Base-by-base conservation (phyloP, 768 basidiomycete species). In the Glaciozyma antarctica region DNA sequence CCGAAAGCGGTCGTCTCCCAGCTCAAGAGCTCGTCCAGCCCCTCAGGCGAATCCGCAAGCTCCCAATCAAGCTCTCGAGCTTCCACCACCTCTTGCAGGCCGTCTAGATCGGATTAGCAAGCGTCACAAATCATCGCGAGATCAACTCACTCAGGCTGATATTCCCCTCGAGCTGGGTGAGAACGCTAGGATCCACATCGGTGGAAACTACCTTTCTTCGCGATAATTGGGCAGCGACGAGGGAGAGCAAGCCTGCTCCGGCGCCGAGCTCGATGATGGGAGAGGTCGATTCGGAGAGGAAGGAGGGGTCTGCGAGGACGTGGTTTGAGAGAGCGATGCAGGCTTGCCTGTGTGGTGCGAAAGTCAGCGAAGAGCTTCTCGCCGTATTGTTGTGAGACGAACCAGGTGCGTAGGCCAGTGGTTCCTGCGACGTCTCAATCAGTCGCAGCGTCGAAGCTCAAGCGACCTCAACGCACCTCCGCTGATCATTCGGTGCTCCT, bases 291-390 rank as follows among this genome's bases (percentile, higher is more conserved):
- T 22, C 16, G 8, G 41, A 10, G 43, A 64, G 30, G 0, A 21
- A 0, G 16, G 30, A 16, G 13, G 65, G 60, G 0, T 26, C 10
- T 28, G 58, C 62, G 47, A 70, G 8, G 30, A 70, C 58, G 47
- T 66, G 68, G 43, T 70, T 70, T n/a, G 65, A 58, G 24, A 70
- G 62, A 0, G 68, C 62, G 26, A 70, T 63, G 53, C 65, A 70
- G n/a, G 68, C 68, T 66, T 70, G 68, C 68, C 68, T 68, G 53
- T 4, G 47, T 2, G 48, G 15, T 8, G 19, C 0, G 19, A 32
- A 10, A 21, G 4, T 15, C 2, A 28, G 32, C 30, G 19, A n/a
- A 17, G 19, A 19, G 43, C 8, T 21, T 15, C 19, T 21, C 3
- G 2, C 12, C 21, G 8, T 22, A 4, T 32, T 32, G 5, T 32